Evolutionary conservation across 495 filamentous ascomycete species (phyloP), one percentile per base, ranked within the genome.

Genomic region (Neurospora pannonica): DNA sequence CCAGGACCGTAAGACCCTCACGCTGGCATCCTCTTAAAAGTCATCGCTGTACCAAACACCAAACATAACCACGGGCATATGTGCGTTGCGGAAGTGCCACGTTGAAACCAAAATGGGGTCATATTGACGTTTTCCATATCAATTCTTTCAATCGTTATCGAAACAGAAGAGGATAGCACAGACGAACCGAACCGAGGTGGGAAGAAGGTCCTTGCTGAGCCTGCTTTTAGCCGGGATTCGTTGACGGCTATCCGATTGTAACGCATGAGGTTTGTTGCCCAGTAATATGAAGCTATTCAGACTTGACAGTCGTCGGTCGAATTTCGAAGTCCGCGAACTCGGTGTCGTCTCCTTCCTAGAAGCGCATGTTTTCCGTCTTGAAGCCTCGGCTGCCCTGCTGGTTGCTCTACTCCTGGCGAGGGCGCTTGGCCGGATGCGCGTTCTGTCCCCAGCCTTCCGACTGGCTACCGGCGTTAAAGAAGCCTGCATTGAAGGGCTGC

Each of bases 401-500:
- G 40, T 69, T 31, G 39, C 62, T 71, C 79, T 83, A 84, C 77
- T 84, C 82, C 21, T 79, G 78, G 71, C 92, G 88, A 74, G 91
- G 90, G 73, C 92, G 88, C 81, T 97, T 97, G 10, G 92, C 89
- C 37, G 92, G 92, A 76, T 97, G 94, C 0, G 94, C 93, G 77
- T 97, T 96, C 89, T 92, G 92, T 77, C 80, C 54, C 76, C 87
- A 88, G 38, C 88, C 91, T 38, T 81, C 81, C 34, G 77, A 74
- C 72, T 81, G 82, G 74, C 72, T 75, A 28, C 76, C 77, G 74
- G 88, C 88, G 40, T 84, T 86, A 10, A 95, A 97, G 88, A 95
- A 95, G 73, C 87, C 90, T 71, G 92, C 92, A 80, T 94, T 95
- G 83, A 96, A 97, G 13, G 89, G 85, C 78, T 89, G 89, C 79